Base-by-base conservation (phyloP, 2,329 filamentous ascomycete species). In the Pezicula rhizophila region DNA sequence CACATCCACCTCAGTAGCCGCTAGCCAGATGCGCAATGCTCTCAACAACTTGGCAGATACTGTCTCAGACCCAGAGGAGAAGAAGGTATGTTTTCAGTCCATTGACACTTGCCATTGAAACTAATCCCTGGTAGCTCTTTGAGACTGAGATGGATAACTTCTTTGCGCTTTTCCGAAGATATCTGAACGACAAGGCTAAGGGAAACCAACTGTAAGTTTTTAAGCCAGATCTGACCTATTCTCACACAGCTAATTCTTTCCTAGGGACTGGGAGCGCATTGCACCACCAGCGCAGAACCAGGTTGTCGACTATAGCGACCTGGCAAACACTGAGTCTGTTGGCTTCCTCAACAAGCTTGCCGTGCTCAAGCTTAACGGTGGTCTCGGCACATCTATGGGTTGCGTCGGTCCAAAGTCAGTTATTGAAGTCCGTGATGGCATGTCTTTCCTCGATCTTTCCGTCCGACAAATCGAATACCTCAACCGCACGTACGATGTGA, bases 81-180 rank as follows among this genome's bases (percentile, higher is more conserved):
- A 88, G 73, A 92, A 96, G 87, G 90, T 91, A 75, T 63, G 73
- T 60, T 47, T 20, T 11, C 17, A 23, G 31, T 15, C 23, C 26
- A 31, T 15, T 14, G n/a, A 35, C 26, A 11, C 17, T 2, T 11
- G 12, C 8, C 7, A n/a, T 20, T 14, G 15, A 14, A 8, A 40
- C 42, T 54, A 11, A 45, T 51, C 56, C n/a, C 41, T 48, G 42
- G 60, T 59, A 89, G 88, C 83, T 95, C 59, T 97, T 97, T 71
- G 92, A 97, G 76, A 95, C 91, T 4, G 92, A 99, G 75, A 97
- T 96, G 91, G 93, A 99, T 82, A 99, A 99, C 84, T 99, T 99
- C 80, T 99, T 99, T 68, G 86, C 90, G 53, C 86, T 99, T 54
- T 99, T 99, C 85, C 87, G 93, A 67, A 84, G 93, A 73, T 99